phyloP scores from a whole-genome alignment of 352 stramenopile genomes.

The Globisporangium spiculum region DNA sequence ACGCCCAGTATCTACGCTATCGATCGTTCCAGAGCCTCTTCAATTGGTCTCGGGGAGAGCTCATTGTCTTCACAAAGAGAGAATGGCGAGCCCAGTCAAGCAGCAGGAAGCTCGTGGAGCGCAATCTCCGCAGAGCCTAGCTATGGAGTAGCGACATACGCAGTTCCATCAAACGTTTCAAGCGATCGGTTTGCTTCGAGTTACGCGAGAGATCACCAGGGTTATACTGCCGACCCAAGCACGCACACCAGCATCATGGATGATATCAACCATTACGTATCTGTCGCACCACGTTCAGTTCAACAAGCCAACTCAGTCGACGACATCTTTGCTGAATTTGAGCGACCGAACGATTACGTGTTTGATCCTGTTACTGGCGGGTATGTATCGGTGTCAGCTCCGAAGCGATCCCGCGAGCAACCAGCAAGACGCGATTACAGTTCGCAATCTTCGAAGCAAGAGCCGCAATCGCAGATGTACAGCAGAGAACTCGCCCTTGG shows the following conservation, averaged over 20 bases:
- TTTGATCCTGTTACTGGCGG: slow-evolving; percentile 56
- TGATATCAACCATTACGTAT: slow-evolving; percentile 27
- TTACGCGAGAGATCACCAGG: neutral
- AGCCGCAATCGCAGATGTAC: neutral
- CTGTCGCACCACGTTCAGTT: neutral
- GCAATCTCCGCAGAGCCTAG: slow-evolving; percentile 28
- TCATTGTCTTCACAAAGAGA: neutral
- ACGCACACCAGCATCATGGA: slow-evolving; percentile 56
- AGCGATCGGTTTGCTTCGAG: slow-evolving; percentile 14
- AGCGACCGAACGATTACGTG: slow-evolving; percentile 73
- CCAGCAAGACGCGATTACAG: neutral
- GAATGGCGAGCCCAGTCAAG: neutral
- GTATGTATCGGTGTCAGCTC: slow-evolving; percentile 40
- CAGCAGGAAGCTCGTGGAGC: slow-evolving; percentile 35
- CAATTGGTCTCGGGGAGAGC: slow-evolving; percentile 18
- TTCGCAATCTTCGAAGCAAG: neutral
- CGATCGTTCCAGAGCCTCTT: slow-evolving; percentile 10
- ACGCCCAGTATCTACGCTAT: slow-evolving; percentile 4
- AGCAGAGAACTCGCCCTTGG: neutral
- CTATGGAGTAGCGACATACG: slow-evolving; percentile 36
- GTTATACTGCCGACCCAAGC: neutral
- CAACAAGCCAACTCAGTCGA: slow-evolving; percentile 41
- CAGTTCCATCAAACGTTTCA: slow-evolving; percentile 31
- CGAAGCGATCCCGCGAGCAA: neutral
- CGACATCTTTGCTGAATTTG: slow-evolving; percentile 75